Percentiles rank a stretch among this genome's conserved stretches.
Conservation (phyloP, 1,139 yeast genomes). For the Hemisphaericaspora xylanilytica region DNA sequence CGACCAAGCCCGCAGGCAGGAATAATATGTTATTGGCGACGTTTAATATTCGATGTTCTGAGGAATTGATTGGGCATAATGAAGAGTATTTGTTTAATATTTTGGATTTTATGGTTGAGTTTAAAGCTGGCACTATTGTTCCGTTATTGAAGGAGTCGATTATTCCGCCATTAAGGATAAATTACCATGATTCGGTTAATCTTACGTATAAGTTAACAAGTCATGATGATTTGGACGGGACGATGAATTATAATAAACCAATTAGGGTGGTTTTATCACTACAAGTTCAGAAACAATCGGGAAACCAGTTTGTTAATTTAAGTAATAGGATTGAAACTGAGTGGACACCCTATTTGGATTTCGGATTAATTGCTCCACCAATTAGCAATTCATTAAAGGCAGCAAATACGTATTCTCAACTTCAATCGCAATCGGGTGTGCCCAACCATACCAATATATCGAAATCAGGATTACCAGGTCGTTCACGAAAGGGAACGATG, state of each 20-base stretch:
- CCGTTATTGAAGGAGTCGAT: conserved; percentile 23
- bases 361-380: conserved; percentile 48
- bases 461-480: conserved; percentile 21
- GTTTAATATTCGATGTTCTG: conserved; percentile 55
- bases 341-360: conserved; percentile 64
- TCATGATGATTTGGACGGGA: conserved; percentile 20
- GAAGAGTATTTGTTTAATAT: conserved; percentile 32
- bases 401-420: conserved; percentile 21
- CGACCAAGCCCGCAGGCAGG: conserved; percentile 57
- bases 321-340: conserved; percentile 46
- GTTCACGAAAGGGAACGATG: conserved; percentile 15
- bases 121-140: conserved; percentile 33
- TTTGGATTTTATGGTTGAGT: conserved; percentile 41
- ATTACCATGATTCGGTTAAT: conserved; percentile 32
- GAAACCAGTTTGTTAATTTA: conserved; percentile 13
- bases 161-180: conserved; percentile 32
- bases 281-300: conserved; percentile 23
- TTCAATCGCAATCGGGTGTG: conserved; percentile 20
- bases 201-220: conserved; percentile 45
- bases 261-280: conserved; percentile 31
- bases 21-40: conserved; percentile 52
- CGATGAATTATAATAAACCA: conserved; percentile 28
- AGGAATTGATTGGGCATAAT: conserved; percentile 26
- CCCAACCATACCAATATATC: conserved; percentile 9
- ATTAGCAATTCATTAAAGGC: conserved; percentile 39